Evolutionary conservation across 2,329 filamentous ascomycete species (phyloP).

Genomic region (Aspergillus brunneoviolaceus): DNA sequence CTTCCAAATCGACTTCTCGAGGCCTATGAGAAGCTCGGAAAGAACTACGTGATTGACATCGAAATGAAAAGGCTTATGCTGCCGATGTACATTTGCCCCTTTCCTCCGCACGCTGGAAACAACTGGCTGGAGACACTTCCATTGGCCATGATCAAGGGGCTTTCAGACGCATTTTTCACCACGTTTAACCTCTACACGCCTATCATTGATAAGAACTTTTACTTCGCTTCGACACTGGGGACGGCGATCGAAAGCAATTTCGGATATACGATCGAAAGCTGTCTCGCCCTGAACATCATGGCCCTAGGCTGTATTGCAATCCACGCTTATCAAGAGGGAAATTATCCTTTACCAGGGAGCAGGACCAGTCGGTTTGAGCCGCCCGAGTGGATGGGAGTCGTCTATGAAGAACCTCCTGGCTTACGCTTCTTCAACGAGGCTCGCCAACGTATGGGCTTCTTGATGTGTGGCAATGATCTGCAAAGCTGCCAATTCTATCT

Average conservation of each 20-base stretch:
- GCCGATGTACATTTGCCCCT: conserved; percentile 41
- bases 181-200: conserved; percentile 56
- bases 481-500: conserved; percentile 56
- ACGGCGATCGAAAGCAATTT: conserved; percentile 52
- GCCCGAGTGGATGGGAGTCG: conserved; percentile 39
- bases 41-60: conserved; percentile 52
- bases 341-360: conserved; percentile 46
- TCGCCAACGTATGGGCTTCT: conserved; percentile 52
- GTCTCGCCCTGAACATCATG: conserved; percentile 52
- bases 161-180: conserved; percentile 56
- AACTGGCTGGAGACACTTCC: conserved; percentile 51
- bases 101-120: conserved; percentile 35
- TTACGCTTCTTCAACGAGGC: conserved; percentile 57
- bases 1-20: conserved; percentile 45
- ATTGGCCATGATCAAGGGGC: conserved; percentile 50
- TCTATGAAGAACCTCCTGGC: conserved; percentile 45
- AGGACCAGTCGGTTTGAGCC: conserved; percentile 35
- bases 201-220: conserved; percentile 53
- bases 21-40: conserved; percentile 40
- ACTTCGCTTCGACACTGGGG: conserved; percentile 52
- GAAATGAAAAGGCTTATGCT: conserved; percentile 50
- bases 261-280: conserved; percentile 54
- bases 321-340: conserved; percentile 50
- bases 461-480: conserved; percentile 52
- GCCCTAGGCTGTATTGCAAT: conserved; percentile 54